A percentile compares a stretch with the other conserved stretches of the same genome.
These are phyloP conservation scores for Phaeophleospora eucalypticola DNA, from an alignment of 2,329 filamentous ascomycete species.

Conservation along the genomic window DNA sequence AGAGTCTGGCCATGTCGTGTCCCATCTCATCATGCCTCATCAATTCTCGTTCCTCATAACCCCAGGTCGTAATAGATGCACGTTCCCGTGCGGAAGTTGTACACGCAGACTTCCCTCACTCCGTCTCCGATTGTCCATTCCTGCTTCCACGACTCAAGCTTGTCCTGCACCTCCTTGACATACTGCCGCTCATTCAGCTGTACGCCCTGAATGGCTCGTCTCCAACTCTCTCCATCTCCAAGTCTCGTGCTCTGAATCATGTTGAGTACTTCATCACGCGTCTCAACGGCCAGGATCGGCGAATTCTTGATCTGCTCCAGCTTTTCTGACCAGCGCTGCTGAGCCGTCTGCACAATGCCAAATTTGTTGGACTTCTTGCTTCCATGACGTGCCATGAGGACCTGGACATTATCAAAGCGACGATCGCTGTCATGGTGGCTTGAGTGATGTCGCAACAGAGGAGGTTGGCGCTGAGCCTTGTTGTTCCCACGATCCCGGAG, in stretches of 20 bases:
- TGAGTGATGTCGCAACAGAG: constrained; percentile 34
- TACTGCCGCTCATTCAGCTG: constrained; percentile 77
- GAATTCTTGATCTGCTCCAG: constrained; percentile 69
- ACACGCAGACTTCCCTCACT: constrained; percentile 74
- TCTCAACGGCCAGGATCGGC: constrained; percentile 83
- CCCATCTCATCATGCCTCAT: background rate
- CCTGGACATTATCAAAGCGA: constrained; percentile 67
- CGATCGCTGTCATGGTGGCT: constrained; percentile 43
- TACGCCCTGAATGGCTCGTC: constrained; percentile 71
- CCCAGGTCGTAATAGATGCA: constrained; percentile 82
- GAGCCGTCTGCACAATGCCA: constrained; percentile 76
- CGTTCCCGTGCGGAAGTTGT: constrained; percentile 81
- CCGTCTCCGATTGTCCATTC: constrained; percentile 49
- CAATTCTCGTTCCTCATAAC: constrained; percentile 1
- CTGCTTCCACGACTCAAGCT: constrained; percentile 61
- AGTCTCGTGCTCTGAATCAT: constrained; percentile 69
- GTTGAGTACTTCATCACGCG: constrained; percentile 76
- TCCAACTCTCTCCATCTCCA: constrained; percentile 79
- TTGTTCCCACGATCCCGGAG: constrained; percentile 68
- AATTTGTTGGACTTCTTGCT: constrained; percentile 90
- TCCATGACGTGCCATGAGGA: constrained; percentile 76
- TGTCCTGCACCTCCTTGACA: constrained; percentile 73
- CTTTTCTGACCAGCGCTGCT: constrained; percentile 55
- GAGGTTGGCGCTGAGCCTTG: constrained; percentile 35
- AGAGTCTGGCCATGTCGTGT: too few species aligned